Evolutionary conservation across 176 grass and related monocot species (phyloP), one percentile per base, ranked within the genome.

Genomic region (Oryza glumipatula): DNA sequence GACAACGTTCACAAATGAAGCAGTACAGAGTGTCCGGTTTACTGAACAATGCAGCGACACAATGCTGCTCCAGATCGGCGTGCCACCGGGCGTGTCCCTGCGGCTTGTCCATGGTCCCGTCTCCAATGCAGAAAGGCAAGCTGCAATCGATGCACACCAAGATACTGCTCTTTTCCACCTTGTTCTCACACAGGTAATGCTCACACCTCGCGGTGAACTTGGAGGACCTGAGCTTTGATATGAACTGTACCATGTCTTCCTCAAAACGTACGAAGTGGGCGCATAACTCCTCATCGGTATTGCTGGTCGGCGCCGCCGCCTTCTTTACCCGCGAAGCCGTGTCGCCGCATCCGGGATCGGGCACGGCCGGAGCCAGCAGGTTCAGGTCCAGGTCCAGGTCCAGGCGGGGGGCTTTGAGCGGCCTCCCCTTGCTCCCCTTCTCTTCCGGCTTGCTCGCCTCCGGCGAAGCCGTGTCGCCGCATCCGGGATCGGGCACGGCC

Each of bases 111-210:
- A 5, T 63, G 19, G 19, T 63, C 58, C 58, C 58, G 19, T 63
- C 21, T 3, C 58, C 83, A 10, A 56, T 65, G 24, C 96, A 98
- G 43, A 85, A 83, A 67, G 66, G 65, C 30, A 33, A 79, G 58
- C 46, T 26, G 79, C 91, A 98, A 15, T 95, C 85, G 21, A 92
- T 84, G 89, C 96, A 98, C 11, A 94, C 85, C 91, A 94, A 39
- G 51, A 76, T 33, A 69, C 46, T 60, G 38, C 69, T 91, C 64
- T 41, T 70, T 11, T 63, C 58, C 24, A 30, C 66, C n/a, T 74
- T 30, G 9, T 67, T 28, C 5, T 61, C 51, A 16, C 86, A 51
- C 35, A 45, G 65, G 82, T 64, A 85, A 66, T 78, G 78, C 74
- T 82, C 71, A 7, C 93, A 98, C 10, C 24, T 36, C 1, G 82